These are phyloP conservation scores for Carex scoparia DNA, from an alignment of 176 grass and related monocot species.

Conservation along the genomic window DNA sequence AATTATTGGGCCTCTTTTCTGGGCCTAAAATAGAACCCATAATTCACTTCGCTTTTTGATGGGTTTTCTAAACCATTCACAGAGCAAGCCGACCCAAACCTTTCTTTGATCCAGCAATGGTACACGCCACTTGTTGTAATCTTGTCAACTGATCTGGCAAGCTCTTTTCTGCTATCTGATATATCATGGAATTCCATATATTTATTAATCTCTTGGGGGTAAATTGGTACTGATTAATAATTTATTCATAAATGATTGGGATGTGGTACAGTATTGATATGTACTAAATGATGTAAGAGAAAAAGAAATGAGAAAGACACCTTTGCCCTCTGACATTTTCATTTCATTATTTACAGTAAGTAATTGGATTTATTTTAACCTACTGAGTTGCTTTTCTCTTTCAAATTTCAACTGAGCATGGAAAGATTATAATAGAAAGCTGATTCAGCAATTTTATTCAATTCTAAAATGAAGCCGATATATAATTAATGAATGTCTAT, in stretches of 20 bases:
- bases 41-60: slow-evolving; percentile 46
- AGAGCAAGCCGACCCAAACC: neutral
- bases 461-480: neutral
- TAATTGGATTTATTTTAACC: neutral
- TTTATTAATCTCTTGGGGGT: neutral
- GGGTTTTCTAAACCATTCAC: neutral
- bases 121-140: neutral
- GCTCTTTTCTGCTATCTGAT: neutral
- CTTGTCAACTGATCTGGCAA: neutral
- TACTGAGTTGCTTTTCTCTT: neutral
- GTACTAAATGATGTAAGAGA: neutral
- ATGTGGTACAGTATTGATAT: neutral
- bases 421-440: neutral
- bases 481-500: neutral
- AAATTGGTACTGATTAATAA: neutral
- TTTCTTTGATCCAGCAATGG: neutral
- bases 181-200: neutral
- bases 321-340: neutral
- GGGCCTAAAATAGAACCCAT: slow-evolving; percentile 19
- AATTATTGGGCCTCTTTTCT: neutral
- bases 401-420: neutral
- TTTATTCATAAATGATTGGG: no score
- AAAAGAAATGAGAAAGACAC: no score
- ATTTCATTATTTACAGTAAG: neutral
- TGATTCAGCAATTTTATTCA: neutral